Base-by-base conservation (phyloP, 805 yeast genomes). In the Candida nonsorbophila region DNA sequence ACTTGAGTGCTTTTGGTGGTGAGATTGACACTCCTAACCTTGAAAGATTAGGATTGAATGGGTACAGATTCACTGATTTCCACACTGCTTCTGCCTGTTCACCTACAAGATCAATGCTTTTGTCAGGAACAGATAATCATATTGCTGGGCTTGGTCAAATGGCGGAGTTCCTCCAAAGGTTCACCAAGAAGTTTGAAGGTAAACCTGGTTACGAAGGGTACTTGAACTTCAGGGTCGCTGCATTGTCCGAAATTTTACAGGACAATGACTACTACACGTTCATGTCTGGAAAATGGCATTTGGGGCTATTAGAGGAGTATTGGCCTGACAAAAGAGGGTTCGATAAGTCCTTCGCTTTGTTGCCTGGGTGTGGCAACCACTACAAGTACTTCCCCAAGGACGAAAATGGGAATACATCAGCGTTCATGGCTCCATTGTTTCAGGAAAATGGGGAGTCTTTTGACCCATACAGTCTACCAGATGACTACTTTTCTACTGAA, bases 61-160 rank as follows among this genome's bases (percentile, higher is more conserved):
- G 81, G 4, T 41, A 65, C 13, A 45, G 74, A 25, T 69, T 74
- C 40, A 71, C 79, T 7, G 74, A 75, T 35, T 75, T 76, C 49
- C 78, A 76, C 36, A 69, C 81, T 2, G 80, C 80, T 4, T 65
- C 79, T 3, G 80, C 81, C 1, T 76, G 81, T 40, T 74, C 81
- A 2, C 81, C 82, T 6, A 76, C 81, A 0, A 53, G 81, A 34
- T 74, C 80, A 8, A 74, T 74, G 74, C 56, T 76, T 3, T 49
- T 75, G 24, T 68, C 76, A 3, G 83, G 81, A 4, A 73, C 79
- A 4, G 80, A 76, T 41, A 72, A 75, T 43, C 79, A 76, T 38
- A 62, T 74, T 45, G 77, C 78, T 8, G 80, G 80, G 1, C 42
- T 72, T 29, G 79, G 79, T 6, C 77, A 73, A 39, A 71, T 73